These are phyloP conservation scores for Ustulina deusta DNA, from an alignment of 2,329 filamentous ascomycete species.

Conservation along the genomic window DNA sequence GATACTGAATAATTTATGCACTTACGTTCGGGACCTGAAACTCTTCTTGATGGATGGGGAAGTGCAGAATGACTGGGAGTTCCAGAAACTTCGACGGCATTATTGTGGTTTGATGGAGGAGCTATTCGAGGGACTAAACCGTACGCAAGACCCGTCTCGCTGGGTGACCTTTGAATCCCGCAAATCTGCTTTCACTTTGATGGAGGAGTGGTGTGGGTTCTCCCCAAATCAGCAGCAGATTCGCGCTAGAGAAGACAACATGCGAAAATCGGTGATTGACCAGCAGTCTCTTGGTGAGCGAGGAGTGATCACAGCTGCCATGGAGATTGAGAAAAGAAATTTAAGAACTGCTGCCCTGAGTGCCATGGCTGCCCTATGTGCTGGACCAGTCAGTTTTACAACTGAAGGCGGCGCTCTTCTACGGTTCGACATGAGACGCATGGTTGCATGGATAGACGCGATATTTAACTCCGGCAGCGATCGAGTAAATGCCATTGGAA, in stretches of 20 bases:
- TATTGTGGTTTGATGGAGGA: conserved; percentile 96
- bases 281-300: conserved; percentile 81
- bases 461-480: conserved; percentile 95
- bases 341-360: conserved; percentile 90
- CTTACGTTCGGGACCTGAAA: conserved; percentile 91
- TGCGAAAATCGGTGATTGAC: conserved; percentile 86
- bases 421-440: conserved; percentile 90
- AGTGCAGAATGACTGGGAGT: conserved; percentile 94
- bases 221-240: conserved; percentile 90
- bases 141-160: conserved; percentile 83
- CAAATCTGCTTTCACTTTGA: conserved; percentile 93
- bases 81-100: conserved; percentile 89
- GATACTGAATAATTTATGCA: conserved; percentile 88
- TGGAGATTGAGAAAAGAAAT: conserved; percentile 97
- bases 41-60: conserved; percentile 95
- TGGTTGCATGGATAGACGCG: conserved; percentile 94
- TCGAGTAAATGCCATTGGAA: conserved; percentile 89
- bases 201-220: conserved; percentile 99
- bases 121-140: conserved; percentile 90
- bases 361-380: conserved; percentile 94
- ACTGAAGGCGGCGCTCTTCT: conserved; percentile 89
- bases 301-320: conserved; percentile 83
- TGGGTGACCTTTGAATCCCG: conserved; percentile 99
- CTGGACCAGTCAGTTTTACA: conserved; percentile 83
- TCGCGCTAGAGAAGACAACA: conserved; percentile 83